These are phyloP conservation scores for Penicillium taxi DNA, from an alignment of 495 filamentous ascomycete species.

Conservation along the genomic window DNA sequence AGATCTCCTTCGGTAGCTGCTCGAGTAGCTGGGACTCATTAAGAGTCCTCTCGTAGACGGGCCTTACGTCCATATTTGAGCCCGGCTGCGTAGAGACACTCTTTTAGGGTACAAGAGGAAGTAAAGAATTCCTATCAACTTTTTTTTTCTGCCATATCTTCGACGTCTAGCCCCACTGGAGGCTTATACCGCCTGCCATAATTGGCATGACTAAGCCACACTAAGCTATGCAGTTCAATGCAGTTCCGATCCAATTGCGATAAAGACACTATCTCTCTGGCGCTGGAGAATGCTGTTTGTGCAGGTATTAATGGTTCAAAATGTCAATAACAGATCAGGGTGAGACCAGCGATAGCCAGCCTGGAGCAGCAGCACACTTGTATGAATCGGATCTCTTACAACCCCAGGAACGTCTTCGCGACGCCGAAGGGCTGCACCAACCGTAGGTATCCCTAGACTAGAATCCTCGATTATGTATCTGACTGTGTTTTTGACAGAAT, in stretches of 20 bases:
- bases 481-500: conserved; percentile 39
- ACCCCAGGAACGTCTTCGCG: conserved; percentile 20
- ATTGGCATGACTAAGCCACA: conserved; percentile 14
- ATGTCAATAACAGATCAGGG: conserved; percentile 22
- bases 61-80: conserved; percentile 35
- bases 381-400: conserved; percentile 6
- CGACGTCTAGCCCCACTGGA: conserved; percentile 26
- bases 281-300: conserved; percentile 14
- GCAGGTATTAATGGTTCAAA: conserved; percentile 15
- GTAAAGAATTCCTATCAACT: conserved; percentile 22
- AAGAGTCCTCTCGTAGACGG: conserved; percentile 40
- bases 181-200: conserved; percentile 24
- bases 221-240: too few relatives aligned
- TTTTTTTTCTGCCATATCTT: conserved; percentile 38
- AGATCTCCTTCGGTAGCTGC: conserved; percentile 56
- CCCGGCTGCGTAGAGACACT: conserved; percentile 29
- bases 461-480: too few relatives aligned
- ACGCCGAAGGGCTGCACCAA: conserved; percentile 37
- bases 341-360: conserved; percentile 11
- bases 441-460: conserved; percentile 33
- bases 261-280: conserved; percentile 1
- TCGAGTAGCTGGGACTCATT: conserved; percentile 40
- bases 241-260: conserved; percentile 4
- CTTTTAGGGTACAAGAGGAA: conserved; percentile 13
- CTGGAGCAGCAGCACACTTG: conserved; percentile 6